Evolutionary conservation across 1,284 basidiomycete genomes (phyloP), one percentile per base, ranked within the genome.

Genomic region (Moniliophthora roreri): DNA sequence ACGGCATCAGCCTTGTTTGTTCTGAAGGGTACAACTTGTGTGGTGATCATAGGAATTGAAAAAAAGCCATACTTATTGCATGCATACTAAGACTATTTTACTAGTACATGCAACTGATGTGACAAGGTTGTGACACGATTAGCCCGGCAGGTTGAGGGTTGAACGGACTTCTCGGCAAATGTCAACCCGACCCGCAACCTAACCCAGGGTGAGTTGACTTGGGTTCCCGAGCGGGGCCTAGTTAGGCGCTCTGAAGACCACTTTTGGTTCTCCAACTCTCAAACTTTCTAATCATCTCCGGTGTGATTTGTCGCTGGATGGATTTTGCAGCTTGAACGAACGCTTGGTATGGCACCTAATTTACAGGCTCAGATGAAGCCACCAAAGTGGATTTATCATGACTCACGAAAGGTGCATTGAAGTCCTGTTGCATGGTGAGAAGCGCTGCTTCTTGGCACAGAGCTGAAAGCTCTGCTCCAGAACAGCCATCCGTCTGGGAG

Each of bases 381-480:
- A 28, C 53, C 13, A 40, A 44, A 53, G 37, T 34, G 18, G 18
- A 32, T 45, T 8, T 41, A 37, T 24, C 1, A 10, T 10, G 20
- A 65, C 89, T 65, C 60, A 96, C 95, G 62, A 75, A 81, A 35
- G 82, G 77, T 4, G 92, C 87, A 55, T 92, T 69, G 21, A 98
- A 84, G 66, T 97, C 81, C 57, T 84, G 79, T 62, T 92, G 87
- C 92, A 97, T 96, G 0, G 95, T 91, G 37, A 89, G 68, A 59
- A 99, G 70, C 0, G 96, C 97, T 1, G 97, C 97, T 69, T 99
- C 96, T 73, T 99, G 97, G 66, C 95, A 98, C 47, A 99, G 80
- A 1, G 90, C 85, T 5, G 86, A 81, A 24, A 99, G 87, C 66
- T 99, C 97, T 5, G 97, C 97, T 9, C 97, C 97, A 10, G 96